Percentiles rank a stretch among this genome's conserved stretches.
Conservation (phyloP, 2,329 filamentous ascomycete genomes). For the Calonectria pauciramosa region DNA sequence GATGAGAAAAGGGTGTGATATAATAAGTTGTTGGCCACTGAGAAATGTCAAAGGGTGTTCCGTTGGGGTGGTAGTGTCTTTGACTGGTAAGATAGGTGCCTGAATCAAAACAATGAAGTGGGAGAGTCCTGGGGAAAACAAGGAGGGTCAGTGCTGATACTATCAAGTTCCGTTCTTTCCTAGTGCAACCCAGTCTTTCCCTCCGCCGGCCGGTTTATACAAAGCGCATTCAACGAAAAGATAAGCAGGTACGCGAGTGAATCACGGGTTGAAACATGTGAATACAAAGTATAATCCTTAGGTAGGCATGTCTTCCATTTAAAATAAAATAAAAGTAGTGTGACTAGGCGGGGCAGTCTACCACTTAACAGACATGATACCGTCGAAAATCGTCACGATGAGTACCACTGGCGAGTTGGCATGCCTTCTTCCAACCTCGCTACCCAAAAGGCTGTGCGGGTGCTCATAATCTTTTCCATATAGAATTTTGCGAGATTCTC, state of each 20-base stretch:
- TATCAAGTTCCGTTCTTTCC: background rate
- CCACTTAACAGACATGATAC: background rate
- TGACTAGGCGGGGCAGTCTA: background rate
- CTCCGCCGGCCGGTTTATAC: background rate
- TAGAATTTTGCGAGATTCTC: slow-evolving; percentile 49
- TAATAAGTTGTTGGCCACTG: background rate
- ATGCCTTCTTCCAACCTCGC: slow-evolving; percentile 33
- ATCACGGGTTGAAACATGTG: background rate
- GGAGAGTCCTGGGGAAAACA: background rate
- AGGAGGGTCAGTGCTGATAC: background rate
- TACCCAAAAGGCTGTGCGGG: slow-evolving; percentile 50
- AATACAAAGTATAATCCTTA: background rate
- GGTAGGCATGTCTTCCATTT: background rate
- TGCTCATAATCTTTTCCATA: slow-evolving; percentile 41
- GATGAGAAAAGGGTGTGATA: background rate
- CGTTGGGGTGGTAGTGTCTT: background rate
- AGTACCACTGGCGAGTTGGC: background rate
- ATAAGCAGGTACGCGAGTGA: background rate
- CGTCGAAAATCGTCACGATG: background rate
- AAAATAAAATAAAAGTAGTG: background rate
- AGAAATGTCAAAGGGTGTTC: background rate
- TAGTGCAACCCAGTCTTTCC: background rate
- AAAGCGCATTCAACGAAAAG: background rate
- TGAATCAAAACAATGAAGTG: background rate
- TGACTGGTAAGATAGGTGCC: background rate